Conservation (phyloP, 495 filamentous ascomycete species). For the Penicillium chermesinum region DNA sequence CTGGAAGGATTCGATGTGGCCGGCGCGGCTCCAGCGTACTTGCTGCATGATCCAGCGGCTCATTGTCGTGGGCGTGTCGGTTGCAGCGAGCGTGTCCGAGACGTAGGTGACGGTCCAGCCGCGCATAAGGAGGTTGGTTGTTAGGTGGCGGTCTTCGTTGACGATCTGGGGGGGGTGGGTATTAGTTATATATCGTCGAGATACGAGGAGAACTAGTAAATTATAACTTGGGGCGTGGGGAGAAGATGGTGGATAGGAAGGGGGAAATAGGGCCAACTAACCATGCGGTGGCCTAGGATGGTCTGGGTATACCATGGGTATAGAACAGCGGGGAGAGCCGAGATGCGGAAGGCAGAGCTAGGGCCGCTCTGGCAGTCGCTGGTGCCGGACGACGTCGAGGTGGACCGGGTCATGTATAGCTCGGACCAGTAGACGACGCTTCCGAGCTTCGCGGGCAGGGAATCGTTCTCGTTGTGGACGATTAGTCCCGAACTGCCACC, state of each 20-base stretch:
- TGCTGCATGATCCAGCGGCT: constrained; percentile 30
- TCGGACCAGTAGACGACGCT: constrained; percentile 31
- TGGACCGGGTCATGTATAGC: constrained; percentile 25
- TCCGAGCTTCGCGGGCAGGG: constrained; percentile 22
- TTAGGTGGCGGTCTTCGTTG: constrained; percentile 33
- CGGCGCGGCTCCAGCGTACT: constrained; percentile 27
- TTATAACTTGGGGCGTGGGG: too few species aligned
- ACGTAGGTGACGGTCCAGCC: constrained; percentile 32
- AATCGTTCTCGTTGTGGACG: constrained; percentile 27
- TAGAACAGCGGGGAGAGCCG: constrained; percentile 24
- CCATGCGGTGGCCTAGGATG: constrained; percentile 25
- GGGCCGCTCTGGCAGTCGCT: constrained; percentile 32
- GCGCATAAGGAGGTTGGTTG: constrained; percentile 28
- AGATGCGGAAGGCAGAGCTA: constrained; percentile 25
- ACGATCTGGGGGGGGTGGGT: constrained; percentile 16
- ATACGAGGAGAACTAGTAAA: too few species aligned
- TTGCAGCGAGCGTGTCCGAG: constrained; percentile 28
- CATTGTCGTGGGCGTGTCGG: constrained; percentile 29
- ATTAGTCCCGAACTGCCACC: constrained; percentile 27
- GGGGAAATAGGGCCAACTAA: neutral
- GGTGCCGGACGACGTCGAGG: constrained; percentile 20
- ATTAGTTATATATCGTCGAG: too few species aligned
- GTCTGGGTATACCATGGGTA: constrained; percentile 31
- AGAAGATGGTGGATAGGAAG: too few species aligned
- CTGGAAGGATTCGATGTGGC: constrained; percentile 33